Conservation (phyloP, 2,329 filamentous ascomycete genomes). For the Lanzia echinophila region DNA sequence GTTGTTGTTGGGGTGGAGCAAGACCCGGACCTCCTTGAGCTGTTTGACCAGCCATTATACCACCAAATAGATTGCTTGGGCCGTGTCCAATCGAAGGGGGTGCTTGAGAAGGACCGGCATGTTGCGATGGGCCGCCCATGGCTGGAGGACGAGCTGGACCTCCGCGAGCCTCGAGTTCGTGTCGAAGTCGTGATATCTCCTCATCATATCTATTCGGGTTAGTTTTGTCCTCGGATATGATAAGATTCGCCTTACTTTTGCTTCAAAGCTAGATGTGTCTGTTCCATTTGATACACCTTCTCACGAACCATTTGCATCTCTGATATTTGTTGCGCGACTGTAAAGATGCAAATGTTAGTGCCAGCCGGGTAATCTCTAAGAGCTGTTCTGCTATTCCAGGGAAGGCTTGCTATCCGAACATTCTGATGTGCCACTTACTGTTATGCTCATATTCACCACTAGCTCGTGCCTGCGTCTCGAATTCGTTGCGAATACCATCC, state of each 20-base stretch:
- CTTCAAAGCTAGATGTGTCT: constrained; percentile 81
- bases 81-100: constrained; percentile 83
- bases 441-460: constrained; percentile 88
- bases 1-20: constrained; percentile 56
- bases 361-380: no score
- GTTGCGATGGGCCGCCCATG: constrained; percentile 64
- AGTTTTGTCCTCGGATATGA: constrained; percentile 6
- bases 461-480: constrained; percentile 75
- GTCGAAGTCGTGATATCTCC: constrained; percentile 76
- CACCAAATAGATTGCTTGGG: constrained; percentile 83
- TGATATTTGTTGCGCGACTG: constrained; percentile 84
- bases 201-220: constrained; percentile 71
- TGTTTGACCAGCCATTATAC: constrained; percentile 85
- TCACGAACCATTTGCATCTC: constrained; percentile 92
- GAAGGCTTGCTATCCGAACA: neutral
- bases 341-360: neutral
- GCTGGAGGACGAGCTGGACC: constrained; percentile 60
- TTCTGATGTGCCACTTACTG: constrained; percentile 54
- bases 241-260: constrained; percentile 61
- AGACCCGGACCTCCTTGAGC: constrained; percentile 80
- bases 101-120: constrained; percentile 73
- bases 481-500: constrained; percentile 84
- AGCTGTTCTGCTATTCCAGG: no score
- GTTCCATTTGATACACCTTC: constrained; percentile 90
- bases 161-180: constrained; percentile 73